phyloP scores from a whole-genome alignment of 306 rosid genomes.

The Cicer bijugum region DNA sequence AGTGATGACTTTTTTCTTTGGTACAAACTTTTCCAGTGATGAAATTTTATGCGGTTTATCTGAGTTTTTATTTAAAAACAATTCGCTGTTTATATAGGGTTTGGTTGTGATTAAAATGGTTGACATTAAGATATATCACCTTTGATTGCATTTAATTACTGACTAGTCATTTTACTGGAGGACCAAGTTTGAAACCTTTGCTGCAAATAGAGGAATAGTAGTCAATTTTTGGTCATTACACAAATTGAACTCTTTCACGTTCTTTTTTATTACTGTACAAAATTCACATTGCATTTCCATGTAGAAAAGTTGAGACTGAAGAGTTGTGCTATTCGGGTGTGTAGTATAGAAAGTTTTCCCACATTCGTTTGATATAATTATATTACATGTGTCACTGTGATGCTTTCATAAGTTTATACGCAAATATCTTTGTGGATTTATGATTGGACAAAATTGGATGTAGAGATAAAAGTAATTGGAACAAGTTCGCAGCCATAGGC shows the following conservation, averaged over 20 bases:
- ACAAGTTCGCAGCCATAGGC: not conserved
- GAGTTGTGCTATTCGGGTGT: not conserved
- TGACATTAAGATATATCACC: not conserved
- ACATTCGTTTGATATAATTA: too few relatives aligned
- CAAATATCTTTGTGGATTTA: too few relatives aligned
- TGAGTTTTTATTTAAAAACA: not conserved
- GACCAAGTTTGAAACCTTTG: not conserved
- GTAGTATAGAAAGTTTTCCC: too few relatives aligned
- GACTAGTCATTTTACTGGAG: not conserved
- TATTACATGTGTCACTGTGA: too few relatives aligned
- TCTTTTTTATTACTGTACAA: not conserved
- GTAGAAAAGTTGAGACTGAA: not conserved
- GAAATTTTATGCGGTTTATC: not conserved
- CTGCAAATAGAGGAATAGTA: not conserved
- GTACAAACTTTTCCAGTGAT: not conserved
- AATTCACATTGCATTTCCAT: not conserved
- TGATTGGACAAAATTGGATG: too few relatives aligned
- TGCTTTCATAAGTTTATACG: not conserved
- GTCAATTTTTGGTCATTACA: not conserved
- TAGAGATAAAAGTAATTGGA: too few relatives aligned
- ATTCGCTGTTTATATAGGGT: not conserved
- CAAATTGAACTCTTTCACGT: not conserved
- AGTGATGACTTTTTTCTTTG: not conserved
- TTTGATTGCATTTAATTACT: not conserved
- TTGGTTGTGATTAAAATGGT: conserved; percentile 8